Percentiles rank a stretch among this genome's conserved stretches.
Evolutionary conservation across 352 stramenopile species (phyloP).

Genomic region (Blastocystis sp.): DNA sequence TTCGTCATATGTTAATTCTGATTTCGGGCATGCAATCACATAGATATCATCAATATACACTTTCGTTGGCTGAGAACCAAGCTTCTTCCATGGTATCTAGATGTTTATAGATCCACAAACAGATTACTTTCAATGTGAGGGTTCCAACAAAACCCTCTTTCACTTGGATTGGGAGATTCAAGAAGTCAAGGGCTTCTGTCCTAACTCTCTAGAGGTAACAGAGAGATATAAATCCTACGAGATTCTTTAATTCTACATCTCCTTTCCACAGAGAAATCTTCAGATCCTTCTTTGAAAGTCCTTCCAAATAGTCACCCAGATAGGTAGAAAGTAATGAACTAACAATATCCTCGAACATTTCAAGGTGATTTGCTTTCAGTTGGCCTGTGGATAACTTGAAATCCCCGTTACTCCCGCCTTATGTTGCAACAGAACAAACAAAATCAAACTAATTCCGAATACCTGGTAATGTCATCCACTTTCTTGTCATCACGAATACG

Average conservation of each 20-base stretch:
- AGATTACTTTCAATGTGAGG: constrained; percentile 49
- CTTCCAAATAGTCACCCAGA: constrained; percentile 65
- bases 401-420: background rate
- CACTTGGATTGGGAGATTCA: constrained; percentile 68
- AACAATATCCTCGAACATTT: constrained; percentile 68
- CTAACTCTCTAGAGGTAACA: constrained; percentile 38
- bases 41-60: constrained; percentile 53
- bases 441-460: background rate
- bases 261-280: constrained; percentile 67
- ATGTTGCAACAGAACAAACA: background rate
- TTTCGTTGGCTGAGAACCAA: constrained; percentile 41
- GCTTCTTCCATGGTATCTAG: constrained; percentile 65
- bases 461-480: background rate
- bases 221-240: background rate
- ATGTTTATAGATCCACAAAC: background rate
- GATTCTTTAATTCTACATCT: constrained; percentile 67
- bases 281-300: constrained; percentile 61
- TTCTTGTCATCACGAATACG: constrained; percentile 11
- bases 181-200: constrained; percentile 57
- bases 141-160: constrained; percentile 61
- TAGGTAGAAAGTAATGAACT: constrained; percentile 66
- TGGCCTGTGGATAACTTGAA: background rate
- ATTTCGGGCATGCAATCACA: constrained; percentile 65
- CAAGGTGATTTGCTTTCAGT: background rate
- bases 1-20: constrained; percentile 55